Conservation (phyloP, 345 rosid genomes). For the Citrus australasica region DNA sequence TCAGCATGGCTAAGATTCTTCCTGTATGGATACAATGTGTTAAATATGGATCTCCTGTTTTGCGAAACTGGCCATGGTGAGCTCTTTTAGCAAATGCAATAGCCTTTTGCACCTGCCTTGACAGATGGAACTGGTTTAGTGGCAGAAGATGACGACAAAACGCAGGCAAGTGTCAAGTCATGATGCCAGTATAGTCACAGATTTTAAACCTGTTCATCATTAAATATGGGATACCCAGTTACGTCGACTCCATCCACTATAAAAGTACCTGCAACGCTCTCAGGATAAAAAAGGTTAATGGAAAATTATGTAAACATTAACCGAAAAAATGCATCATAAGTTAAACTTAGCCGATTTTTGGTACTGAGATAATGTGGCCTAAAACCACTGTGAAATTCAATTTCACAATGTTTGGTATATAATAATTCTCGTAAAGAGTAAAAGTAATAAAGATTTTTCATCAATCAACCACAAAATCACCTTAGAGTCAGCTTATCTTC, state of each 20-base stretch:
- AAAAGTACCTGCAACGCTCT: slow-evolving; percentile 42
- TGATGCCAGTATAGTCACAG: slow-evolving; percentile 22
- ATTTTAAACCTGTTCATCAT: slow-evolving; percentile 51
- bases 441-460: too few species aligned
- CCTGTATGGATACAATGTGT: slow-evolving; percentile 67
- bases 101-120: slow-evolving; percentile 82
- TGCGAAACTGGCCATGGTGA: slow-evolving; percentile 62
- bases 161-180: slow-evolving; percentile 6
- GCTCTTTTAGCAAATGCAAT: slow-evolving; percentile 63
- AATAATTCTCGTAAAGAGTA: too few species aligned
- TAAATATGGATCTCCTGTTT: slow-evolving; percentile 69
- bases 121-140: slow-evolving; percentile 34
- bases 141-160: slow-evolving; percentile 15
- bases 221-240: slow-evolving; percentile 56
- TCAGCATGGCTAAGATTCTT: slow-evolving; percentile 61
- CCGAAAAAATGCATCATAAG: background rate
- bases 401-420: too few species aligned
- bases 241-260: slow-evolving; percentile 63
- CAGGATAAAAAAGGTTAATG: background rate
- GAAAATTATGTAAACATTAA: background rate
- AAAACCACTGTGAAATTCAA: too few species aligned
- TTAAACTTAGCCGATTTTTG: background rate
- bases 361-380: background rate
- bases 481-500: background rate
- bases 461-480: background rate